Evolutionary conservation across 2,329 filamentous ascomycete genomes (phyloP), one percentile per base, ranked within the genome.

Genomic region (Boeremia exigua): DNA sequence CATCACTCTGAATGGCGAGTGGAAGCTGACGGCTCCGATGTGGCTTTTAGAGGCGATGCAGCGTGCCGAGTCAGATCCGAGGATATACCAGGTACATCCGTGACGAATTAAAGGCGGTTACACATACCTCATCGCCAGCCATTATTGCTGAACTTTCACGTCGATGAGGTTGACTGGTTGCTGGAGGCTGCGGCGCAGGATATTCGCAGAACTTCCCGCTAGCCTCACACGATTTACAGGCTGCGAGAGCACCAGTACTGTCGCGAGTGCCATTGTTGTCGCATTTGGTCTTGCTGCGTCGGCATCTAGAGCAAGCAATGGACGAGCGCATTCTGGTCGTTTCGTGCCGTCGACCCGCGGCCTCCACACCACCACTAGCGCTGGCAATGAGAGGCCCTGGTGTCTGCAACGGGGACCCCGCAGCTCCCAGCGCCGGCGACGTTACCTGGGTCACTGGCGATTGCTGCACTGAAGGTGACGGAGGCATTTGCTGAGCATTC

Each of bases 211-310:
- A 84, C 70, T 89, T 84, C 39, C 87, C 86, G 46, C 85, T 85
- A 56, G 86, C 86, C 70, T 88, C 84, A 72, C 91, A 96, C 11
- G 87, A 86, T 59, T 90, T 86, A 78, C 91, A 96, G 14, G 53
- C n/a, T 15, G 53, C 53, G 15, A 56, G 53, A 15, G 17, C 28
- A 30, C 47, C 47, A 14, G 85, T 86, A 14, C 86, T 87, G 59
- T 84, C 84, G 54, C 88, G 84, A 17, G 38, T 17, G 57, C 90
- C 90, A 63, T 85, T 84, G 76, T 95, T 95, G 74, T 91, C 86
- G 78, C 91, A 96, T 77, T 94, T 94, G 72, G 94, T 91, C 77
- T 95, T 96, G 72, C 89, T 92, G 67, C 86, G 86, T 54, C 91
- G 84, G 72, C 91, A 94, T 60, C 86, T 83, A 58, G 85, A 81